Evolutionary conservation across 2,329 filamentous ascomycete species (phyloP).

Genomic region (Stromatinia cepivora): DNA sequence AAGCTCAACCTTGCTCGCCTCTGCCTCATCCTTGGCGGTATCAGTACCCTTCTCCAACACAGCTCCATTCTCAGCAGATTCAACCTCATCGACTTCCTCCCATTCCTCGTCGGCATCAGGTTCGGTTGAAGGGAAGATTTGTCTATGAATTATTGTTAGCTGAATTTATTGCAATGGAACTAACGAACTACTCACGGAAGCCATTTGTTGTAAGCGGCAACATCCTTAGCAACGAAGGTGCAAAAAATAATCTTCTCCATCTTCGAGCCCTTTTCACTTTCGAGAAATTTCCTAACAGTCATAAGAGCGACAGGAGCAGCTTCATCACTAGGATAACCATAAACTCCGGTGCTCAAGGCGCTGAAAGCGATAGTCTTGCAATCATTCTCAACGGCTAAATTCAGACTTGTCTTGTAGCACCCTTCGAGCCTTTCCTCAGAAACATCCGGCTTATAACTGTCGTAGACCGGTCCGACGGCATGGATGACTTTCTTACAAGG

Average conservation of each 20-base stretch:
- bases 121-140: constrained; percentile 51
- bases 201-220: constrained; percentile 65
- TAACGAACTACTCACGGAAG: constrained; percentile 65
- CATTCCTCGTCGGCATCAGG: constrained; percentile 33
- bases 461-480: constrained; percentile 82
- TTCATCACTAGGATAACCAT: constrained; percentile 75
- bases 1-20: constrained; percentile 37
- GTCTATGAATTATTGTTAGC: constrained; percentile 38
- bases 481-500: constrained; percentile 83
- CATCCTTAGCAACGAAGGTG: constrained; percentile 77
- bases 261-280: constrained; percentile 47
- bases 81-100: constrained; percentile 36
- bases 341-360: constrained; percentile 83
- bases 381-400: constrained; percentile 67
- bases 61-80: constrained; percentile 35
- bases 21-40: constrained; percentile 25
- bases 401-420: constrained; percentile 71
- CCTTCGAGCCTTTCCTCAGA: constrained; percentile 52
- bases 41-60: constrained; percentile 10
- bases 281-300: constrained; percentile 57
- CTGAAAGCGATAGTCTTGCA: constrained; percentile 78
- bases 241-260: constrained; percentile 81
- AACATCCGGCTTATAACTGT: constrained; percentile 43
- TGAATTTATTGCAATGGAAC: constrained; percentile 15
- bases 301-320: constrained; percentile 73